These are phyloP conservation scores for Colletotrichum neosansevieriae DNA, from an alignment of 2,329 filamentous ascomycete genomes.

Conservation along the genomic window DNA sequence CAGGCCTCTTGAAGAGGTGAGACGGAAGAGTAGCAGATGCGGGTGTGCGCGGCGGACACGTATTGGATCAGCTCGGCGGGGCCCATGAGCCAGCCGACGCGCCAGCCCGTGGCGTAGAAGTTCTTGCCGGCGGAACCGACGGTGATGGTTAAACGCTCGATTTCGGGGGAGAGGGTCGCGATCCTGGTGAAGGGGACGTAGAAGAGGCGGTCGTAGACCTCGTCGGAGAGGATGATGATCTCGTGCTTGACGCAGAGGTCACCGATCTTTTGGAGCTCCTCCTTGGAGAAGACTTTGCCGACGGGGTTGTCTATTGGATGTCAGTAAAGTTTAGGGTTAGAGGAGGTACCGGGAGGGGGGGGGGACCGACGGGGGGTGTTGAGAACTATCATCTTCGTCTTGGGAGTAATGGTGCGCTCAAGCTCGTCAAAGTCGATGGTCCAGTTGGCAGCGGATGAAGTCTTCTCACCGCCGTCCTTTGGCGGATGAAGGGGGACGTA, in stretches of 20 bases:
- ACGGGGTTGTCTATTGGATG: slow-evolving; percentile 82
- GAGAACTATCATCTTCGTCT: slow-evolving; percentile 96
- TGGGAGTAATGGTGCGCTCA: slow-evolving; percentile 82
- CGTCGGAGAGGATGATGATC: slow-evolving; percentile 91
- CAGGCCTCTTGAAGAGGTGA: slow-evolving; percentile 95
- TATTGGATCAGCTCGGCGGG: slow-evolving; percentile 90
- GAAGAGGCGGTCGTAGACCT: slow-evolving; percentile 95
- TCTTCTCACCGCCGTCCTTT: slow-evolving; percentile 79
- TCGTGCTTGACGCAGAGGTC: slow-evolving; percentile 92
- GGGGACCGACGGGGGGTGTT: slow-evolving; percentile 72
- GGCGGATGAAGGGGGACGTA: slow-evolving; percentile 97
- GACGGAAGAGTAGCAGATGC: slow-evolving; percentile 95
- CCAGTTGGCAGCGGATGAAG: slow-evolving; percentile 90
- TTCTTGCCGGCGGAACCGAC: slow-evolving; percentile 98
- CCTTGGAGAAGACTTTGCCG: slow-evolving; percentile 90
- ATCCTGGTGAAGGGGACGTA: slow-evolving; percentile 96
- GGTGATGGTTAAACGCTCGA: slow-evolving; percentile 88
- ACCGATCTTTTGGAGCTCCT: slow-evolving; percentile 86
- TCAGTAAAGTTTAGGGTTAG: not conserved
- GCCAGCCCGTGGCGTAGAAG: slow-evolving; percentile 98
- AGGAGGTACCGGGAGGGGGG: not conserved
- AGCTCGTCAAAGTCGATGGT: slow-evolving; percentile 86
- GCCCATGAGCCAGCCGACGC: slow-evolving; percentile 94
- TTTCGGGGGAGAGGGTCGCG: slow-evolving; percentile 89
- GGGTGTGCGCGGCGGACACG: slow-evolving; percentile 90